phyloP scores from a whole-genome alignment of 768 basidiomycete species.

The Omphalotus guepiniiformis region DNA sequence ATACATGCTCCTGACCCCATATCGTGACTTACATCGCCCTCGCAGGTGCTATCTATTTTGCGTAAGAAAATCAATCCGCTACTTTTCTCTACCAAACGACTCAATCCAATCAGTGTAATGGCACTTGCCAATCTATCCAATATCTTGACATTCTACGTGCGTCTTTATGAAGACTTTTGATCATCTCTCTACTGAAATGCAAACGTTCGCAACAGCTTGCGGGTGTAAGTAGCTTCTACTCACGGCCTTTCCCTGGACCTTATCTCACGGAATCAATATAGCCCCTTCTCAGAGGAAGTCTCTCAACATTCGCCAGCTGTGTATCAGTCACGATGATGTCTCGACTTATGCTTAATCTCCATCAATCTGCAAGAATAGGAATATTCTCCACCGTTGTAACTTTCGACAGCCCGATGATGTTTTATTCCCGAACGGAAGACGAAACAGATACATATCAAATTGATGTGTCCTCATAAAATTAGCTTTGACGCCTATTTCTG shows the following conservation, averaged over 20 bases:
- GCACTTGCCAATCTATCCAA: slow-evolving; percentile 47
- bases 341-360: slow-evolving; percentile 53
- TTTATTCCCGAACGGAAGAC: too few relatives aligned
- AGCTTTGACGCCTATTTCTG: too few relatives aligned
- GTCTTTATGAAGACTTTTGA: slow-evolving; percentile 5
- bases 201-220: slow-evolving; percentile 16
- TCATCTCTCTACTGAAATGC: slow-evolving; percentile 4
- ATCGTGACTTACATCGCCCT: background rate
- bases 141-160: slow-evolving; percentile 35
- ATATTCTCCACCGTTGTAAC: slow-evolving; percentile 20
- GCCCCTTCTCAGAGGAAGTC: slow-evolving; percentile 41
- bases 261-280: slow-evolving; percentile 15
- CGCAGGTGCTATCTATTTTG: slow-evolving; percentile 52
- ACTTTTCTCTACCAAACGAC: slow-evolving; percentile 1
- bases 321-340: slow-evolving; percentile 51
- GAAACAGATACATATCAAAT: too few relatives aligned
- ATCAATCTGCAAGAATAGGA: slow-evolving; percentile 33
- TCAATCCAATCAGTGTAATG: slow-evolving; percentile 38
- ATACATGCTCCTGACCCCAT: background rate
- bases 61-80: slow-evolving; percentile 28
- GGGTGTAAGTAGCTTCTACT: slow-evolving; percentile 20
- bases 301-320: slow-evolving; percentile 51
- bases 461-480: too few relatives aligned
- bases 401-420: too few relatives aligned
- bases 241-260: slow-evolving; percentile 16